Conservation (phyloP, 805 yeast species). For the Lachancea cidri region DNA sequence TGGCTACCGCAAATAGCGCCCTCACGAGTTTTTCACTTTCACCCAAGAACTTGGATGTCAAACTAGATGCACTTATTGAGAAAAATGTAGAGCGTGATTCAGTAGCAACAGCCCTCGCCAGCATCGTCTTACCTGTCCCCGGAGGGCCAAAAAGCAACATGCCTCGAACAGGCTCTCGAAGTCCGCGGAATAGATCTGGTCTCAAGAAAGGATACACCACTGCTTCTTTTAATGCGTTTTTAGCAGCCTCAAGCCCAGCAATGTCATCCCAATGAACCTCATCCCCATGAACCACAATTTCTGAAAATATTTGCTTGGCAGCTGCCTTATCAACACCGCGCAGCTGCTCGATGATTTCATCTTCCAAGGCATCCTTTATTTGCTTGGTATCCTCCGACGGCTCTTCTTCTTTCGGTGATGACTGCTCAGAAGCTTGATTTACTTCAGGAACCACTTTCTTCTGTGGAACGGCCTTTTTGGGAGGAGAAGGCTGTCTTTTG, state of each 20-base stretch:
- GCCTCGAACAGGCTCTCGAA: conserved; percentile 94
- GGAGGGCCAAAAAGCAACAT: conserved; percentile 97
- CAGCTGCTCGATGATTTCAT: conserved; percentile 25
- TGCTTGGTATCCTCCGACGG: conserved; percentile 6
- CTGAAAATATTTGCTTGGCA: conserved; percentile 81
- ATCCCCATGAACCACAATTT: conserved; percentile 87
- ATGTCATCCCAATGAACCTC: conserved; percentile 95
- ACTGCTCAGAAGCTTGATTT: background rate
- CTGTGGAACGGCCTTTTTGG: background rate
- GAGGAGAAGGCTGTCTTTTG: background rate
- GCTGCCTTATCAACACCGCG: conserved; percentile 73
- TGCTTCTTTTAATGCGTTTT: conserved; percentile 84
- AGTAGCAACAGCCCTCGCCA: conserved; percentile 95
- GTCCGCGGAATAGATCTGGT: conserved; percentile 87
- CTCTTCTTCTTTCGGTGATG: conserved; percentile 2
- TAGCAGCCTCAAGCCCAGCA: conserved; percentile 87
- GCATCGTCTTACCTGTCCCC: conserved; percentile 97
- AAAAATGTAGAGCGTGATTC: conserved; percentile 93
- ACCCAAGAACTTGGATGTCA: conserved; percentile 75
- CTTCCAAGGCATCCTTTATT: conserved; percentile 22
- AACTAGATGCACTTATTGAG: conserved; percentile 84
- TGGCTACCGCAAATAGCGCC: conserved; percentile 82
- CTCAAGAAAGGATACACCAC: conserved; percentile 94
- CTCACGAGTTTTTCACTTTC: conserved; percentile 91
- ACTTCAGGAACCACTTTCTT: background rate